Percentiles rank a stretch among this genome's conserved stretches.
Evolutionary conservation across 495 filamentous ascomycete species (phyloP).

Genomic region (Xylaria curta): DNA sequence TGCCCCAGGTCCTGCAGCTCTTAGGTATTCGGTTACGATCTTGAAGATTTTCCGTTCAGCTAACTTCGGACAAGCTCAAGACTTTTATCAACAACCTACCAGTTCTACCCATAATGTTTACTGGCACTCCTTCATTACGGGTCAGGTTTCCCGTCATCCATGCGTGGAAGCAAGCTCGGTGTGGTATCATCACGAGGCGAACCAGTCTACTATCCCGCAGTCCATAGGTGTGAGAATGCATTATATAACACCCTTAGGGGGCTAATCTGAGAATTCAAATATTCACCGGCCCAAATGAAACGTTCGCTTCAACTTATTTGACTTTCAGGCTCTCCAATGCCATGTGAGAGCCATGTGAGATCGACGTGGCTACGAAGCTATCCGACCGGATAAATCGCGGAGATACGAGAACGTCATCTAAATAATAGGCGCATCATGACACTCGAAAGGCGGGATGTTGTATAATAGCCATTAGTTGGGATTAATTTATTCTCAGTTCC

Average conservation of each 20-base stretch:
- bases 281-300: not conserved
- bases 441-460: not conserved
- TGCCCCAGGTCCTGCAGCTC: not conserved
- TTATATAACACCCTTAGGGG: not conserved
- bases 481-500: not conserved
- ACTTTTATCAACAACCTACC: not conserved
- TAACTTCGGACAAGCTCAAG: not conserved
- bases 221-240: not conserved
- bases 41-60: not conserved
- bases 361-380: constrained; percentile 1
- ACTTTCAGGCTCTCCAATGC: not conserved
- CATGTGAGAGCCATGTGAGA: constrained; percentile 1
- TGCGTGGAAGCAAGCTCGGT: not conserved
- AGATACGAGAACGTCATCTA: not conserved
- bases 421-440: not conserved
- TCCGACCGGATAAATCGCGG: constrained; percentile 5
- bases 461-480: not conserved
- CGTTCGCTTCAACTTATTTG: not conserved
- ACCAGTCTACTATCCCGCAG: not conserved
- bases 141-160: not conserved
- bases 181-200: not conserved
- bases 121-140: not conserved
- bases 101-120: not conserved
- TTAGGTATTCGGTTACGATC: not conserved
- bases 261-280: not conserved